These are phyloP conservation scores for Populus tremula DNA, from an alignment of 345 rosid species.

Conservation along the genomic window DNA sequence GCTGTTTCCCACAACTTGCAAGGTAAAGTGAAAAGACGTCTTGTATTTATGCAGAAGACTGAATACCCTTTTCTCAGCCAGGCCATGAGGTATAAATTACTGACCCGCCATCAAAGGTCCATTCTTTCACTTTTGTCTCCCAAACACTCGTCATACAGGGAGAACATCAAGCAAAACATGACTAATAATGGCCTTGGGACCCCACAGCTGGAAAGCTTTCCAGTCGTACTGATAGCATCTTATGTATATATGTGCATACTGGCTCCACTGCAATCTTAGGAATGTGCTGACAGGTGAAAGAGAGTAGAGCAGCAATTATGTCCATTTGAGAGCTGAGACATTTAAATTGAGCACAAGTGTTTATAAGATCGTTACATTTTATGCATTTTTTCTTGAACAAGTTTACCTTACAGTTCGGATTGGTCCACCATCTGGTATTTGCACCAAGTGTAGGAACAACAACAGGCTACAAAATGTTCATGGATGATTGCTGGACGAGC, in stretches of 20 bases:
- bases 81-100: neutral
- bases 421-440: neutral
- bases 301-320: conserved; percentile 14
- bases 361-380: neutral
- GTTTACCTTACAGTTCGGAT: neutral
- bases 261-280: conserved; percentile 15
- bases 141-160: neutral
- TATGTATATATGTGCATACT: neutral
- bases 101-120: conserved; percentile 12
- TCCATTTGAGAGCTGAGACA: conserved; percentile 13
- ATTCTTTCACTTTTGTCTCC: neutral
- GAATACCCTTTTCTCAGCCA: conserved; percentile 3
- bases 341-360: conserved; percentile 8
- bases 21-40: conserved; percentile 2
- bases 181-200: conserved; percentile 9
- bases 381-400: neutral
- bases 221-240: neutral
- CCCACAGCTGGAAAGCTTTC: conserved; percentile 32
- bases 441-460: neutral
- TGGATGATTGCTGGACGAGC: neutral
- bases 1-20: conserved; percentile 7
- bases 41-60: conserved; percentile 13
- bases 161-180: conserved; percentile 9
- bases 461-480: neutral
- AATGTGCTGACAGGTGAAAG: conserved; percentile 12